Percentiles rank a stretch among this genome's conserved stretches.
Evolutionary conservation across 257 asterid genomes (phyloP).

Genomic region (Solanum piurae): DNA sequence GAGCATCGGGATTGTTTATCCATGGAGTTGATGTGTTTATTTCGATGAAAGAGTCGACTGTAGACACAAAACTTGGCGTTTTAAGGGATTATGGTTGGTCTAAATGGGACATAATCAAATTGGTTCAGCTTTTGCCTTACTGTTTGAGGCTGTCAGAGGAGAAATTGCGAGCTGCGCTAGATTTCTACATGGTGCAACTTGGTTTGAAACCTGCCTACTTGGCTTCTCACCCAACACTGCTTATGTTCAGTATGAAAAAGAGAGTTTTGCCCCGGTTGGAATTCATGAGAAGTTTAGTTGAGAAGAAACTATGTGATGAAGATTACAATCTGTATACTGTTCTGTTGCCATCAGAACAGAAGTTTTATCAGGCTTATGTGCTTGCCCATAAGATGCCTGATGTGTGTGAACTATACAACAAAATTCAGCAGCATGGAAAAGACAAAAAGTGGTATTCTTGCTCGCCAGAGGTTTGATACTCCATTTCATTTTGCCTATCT

Average conservation of each 20-base stretch:
- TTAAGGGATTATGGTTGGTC: background rate
- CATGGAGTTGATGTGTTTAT: background rate
- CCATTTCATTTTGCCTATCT: background rate
- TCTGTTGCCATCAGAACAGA: background rate
- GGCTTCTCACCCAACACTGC: background rate
- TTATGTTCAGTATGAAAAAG: constrained; percentile 11
- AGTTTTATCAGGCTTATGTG: constrained; percentile 2
- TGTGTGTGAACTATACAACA: background rate
- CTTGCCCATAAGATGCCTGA: constrained; percentile 7
- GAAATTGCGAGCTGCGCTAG: background rate
- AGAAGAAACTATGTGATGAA: background rate
- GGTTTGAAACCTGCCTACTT: background rate
- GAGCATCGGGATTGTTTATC: constrained; percentile 2
- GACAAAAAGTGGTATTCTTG: background rate
- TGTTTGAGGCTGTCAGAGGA: background rate
- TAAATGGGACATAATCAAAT: background rate
- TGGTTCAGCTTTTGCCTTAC: background rate
- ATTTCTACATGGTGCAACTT: background rate
- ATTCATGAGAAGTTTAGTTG: constrained; percentile 3
- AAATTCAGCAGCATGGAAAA: background rate
- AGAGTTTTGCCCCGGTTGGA: constrained; percentile 14
- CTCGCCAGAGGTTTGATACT: background rate
- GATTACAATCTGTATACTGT: background rate
- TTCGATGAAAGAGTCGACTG: background rate
- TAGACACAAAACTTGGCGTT: background rate